A percentile compares a stretch with the other conserved stretches of the same genome.
phyloP scores from a whole-genome alignment of 2,329 filamentous ascomycete species.

The Neonectria neomacrospora region DNA sequence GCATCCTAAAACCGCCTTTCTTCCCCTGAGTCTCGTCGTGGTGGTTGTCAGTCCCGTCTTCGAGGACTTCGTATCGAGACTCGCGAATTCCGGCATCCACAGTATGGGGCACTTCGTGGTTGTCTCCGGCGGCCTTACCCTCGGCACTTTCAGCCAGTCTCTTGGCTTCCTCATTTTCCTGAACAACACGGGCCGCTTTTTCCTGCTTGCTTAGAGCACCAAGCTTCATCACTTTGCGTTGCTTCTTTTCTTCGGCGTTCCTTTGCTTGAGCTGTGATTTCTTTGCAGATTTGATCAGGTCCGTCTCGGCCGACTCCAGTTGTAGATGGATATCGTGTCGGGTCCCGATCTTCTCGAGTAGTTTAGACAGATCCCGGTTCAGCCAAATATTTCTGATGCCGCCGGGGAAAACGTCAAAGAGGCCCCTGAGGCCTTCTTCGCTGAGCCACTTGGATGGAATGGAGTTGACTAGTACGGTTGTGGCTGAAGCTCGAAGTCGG shows the following conservation, averaged over 20 bases:
- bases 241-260: slow-evolving; percentile 72
- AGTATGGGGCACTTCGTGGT: slow-evolving; percentile 64
- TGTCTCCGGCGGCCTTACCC: slow-evolving; percentile 63
- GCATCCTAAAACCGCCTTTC: slow-evolving; percentile 46
- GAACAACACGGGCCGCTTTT: slow-evolving; percentile 57
- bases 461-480: slow-evolving; percentile 90
- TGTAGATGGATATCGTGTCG: slow-evolving; percentile 76
- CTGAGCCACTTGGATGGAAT: slow-evolving; percentile 93
- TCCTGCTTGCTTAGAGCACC: slow-evolving; percentile 64
- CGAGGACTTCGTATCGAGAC: slow-evolving; percentile 38
- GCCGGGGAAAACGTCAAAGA: slow-evolving; percentile 97
- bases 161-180: slow-evolving; percentile 62
- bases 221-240: slow-evolving; percentile 63
- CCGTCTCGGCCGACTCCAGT: slow-evolving; percentile 86
- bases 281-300: slow-evolving; percentile 82
- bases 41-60: slow-evolving; percentile 20
- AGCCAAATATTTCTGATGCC: slow-evolving; percentile 97
- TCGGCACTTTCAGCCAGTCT: slow-evolving; percentile 60
- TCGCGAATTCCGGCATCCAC: slow-evolving; percentile 59
- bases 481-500: slow-evolving; percentile 90
- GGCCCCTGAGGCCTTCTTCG: slow-evolving; percentile 79
- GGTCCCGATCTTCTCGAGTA: slow-evolving; percentile 84
- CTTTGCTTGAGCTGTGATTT: slow-evolving; percentile 79
- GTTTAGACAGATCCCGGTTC: slow-evolving; percentile 85
- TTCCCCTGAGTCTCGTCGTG: slow-evolving; percentile 42